phyloP scores from a whole-genome alignment of 495 filamentous ascomycete genomes.

The Hyphodiscus hymeniophilus region DNA sequence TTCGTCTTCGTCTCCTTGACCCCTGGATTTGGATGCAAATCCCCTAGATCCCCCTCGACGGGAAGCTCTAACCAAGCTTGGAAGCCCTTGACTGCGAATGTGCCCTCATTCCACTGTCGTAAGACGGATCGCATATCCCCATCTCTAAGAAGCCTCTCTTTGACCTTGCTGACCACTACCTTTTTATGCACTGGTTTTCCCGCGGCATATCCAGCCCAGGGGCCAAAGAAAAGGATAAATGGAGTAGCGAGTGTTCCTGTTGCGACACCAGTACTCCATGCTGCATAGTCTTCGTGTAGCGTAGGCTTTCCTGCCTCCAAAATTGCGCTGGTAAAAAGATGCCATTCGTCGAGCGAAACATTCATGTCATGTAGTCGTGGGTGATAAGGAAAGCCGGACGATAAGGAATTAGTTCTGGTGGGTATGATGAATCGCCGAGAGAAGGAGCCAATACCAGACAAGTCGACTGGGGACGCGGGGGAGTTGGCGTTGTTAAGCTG shows the following conservation, averaged over 20 bases:
- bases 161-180: slow-evolving; percentile 12
- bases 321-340: slow-evolving; percentile 15
- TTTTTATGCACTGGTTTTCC: slow-evolving; percentile 15
- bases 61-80: slow-evolving; percentile 19
- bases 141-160: slow-evolving; percentile 12
- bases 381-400: slow-evolving; percentile 16
- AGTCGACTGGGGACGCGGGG: too few species aligned
- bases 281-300: slow-evolving; percentile 12
- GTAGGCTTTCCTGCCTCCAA: slow-evolving; percentile 10
- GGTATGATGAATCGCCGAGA: background rate
- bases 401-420: slow-evolving; percentile 5
- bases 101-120: slow-evolving; percentile 13
- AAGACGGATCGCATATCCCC: slow-evolving; percentile 13
- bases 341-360: slow-evolving; percentile 14
- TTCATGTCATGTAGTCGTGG: slow-evolving; percentile 6
- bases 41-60: background rate
- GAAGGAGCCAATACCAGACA: background rate
- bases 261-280: slow-evolving; percentile 16
- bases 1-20: background rate
- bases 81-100: slow-evolving; percentile 9
- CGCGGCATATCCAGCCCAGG: slow-evolving; percentile 13
- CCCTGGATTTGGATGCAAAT: background rate
- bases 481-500: too few species aligned
- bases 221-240: slow-evolving; percentile 12
- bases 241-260: slow-evolving; percentile 9